Conservation (phyloP, 306 rosid species). For the Trichosanthes cucumerina region DNA sequence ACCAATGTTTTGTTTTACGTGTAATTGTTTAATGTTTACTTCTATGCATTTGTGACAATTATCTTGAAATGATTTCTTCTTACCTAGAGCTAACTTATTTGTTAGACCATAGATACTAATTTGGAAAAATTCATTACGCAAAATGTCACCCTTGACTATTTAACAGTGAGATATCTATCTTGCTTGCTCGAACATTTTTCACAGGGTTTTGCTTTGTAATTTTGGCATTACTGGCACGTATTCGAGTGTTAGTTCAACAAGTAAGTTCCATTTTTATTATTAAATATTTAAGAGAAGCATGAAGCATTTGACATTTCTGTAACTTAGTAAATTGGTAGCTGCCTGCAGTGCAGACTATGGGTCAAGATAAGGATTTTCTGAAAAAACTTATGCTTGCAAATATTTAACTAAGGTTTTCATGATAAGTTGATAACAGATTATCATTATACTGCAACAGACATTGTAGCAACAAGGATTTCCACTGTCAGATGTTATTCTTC, state of each 20-base stretch:
- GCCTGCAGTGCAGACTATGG: background rate
- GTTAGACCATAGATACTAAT: background rate
- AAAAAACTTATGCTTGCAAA: background rate
- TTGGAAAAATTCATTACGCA: slow-evolving; percentile 6
- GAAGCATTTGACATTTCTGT: background rate
- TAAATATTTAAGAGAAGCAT: background rate
- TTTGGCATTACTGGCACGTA: slow-evolving; percentile 74
- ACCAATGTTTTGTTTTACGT: background rate
- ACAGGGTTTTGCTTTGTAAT: slow-evolving; percentile 56
- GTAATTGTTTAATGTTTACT: background rate
- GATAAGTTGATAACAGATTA: background rate
- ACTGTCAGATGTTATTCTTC: background rate
- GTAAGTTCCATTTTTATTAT: slow-evolving; percentile 26
- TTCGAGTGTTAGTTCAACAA: slow-evolving; percentile 76
- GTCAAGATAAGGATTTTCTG: background rate
- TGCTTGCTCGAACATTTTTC: slow-evolving; percentile 74
- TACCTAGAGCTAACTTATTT: background rate
- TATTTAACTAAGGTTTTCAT: background rate
- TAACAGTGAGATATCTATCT: slow-evolving; percentile 54
- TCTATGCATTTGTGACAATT: background rate
- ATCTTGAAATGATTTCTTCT: slow-evolving; percentile 1
- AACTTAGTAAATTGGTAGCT: background rate
- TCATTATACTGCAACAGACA: background rate
- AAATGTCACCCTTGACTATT: slow-evolving; percentile 40
- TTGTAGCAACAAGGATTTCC: background rate